These are phyloP conservation scores for Eucalyptus pauciflora DNA, from an alignment of 345 rosid species.

Conservation along the genomic window DNA sequence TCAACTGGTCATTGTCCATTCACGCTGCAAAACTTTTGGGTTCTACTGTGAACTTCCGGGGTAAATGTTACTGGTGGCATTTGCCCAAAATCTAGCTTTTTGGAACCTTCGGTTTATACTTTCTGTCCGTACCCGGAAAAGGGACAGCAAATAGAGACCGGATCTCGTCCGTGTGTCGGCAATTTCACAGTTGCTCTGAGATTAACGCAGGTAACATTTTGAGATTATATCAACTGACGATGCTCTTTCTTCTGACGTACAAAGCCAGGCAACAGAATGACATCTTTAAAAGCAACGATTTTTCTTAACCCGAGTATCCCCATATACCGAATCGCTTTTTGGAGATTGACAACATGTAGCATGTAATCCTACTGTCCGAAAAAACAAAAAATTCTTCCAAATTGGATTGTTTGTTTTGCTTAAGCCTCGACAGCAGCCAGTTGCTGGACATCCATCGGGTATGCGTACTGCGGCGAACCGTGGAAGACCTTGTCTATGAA, in stretches of 20 bases:
- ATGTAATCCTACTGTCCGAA: neutral
- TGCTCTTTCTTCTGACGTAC: neutral
- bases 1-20: neutral
- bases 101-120: neutral
- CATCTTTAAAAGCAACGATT: neutral
- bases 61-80: neutral
- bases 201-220: neutral
- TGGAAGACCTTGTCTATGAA: conserved; percentile 33
- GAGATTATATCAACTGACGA: neutral
- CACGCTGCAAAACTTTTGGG: neutral
- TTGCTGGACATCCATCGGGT: conserved; percentile 40
- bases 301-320: neutral
- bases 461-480: conserved; percentile 21
- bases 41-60: neutral
- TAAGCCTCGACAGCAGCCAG: conserved; percentile 3
- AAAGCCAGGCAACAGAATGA: neutral
- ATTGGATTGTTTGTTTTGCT: neutral
- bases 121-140: neutral
- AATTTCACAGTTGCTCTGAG: neutral
- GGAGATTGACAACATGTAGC: neutral
- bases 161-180: neutral
- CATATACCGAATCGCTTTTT: neutral
- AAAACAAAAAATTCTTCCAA: neutral
- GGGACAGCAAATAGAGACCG: neutral
- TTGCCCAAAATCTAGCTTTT: neutral